Evolutionary conservation across 108 stramenopile species (phyloP), one percentile per base, ranked within the genome.

Genomic region (Mediolabrus comicus): DNA sequence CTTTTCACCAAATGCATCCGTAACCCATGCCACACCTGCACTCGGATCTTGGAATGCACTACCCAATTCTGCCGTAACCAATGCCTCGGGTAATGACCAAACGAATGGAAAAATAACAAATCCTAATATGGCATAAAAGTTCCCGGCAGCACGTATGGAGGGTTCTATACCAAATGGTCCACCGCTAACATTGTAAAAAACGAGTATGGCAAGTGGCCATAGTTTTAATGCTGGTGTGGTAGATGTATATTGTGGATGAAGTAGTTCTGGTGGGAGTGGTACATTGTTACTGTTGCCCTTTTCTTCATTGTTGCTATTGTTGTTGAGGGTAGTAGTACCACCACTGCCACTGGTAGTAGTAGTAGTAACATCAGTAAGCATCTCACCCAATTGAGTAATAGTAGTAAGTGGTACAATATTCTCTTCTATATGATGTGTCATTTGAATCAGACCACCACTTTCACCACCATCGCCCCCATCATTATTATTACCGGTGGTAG

Each of bases 141-240:
- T 86, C 0, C 97, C 97, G 9, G 83, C 96, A 1, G 95, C 84
- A 6, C 86, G 82, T 0, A 98, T 91, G 6, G 86, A 81, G 1
- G 94, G 87, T 64, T 98, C 97, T 36, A 90, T 80, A 3, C 98
- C 98, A 68, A 97, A 98, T 6, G 97, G 96, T 10, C 97, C 97
- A 5, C 97, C 80, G 33, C 29, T 31, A 0, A 77, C 75, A 46
- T 59, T 84, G 73, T 96, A 97, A 70, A 98, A 98, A 17, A 97
- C 87, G 7, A 98, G 74, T 24, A 96, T 69, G 19, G 94, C 92
- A 60, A 98, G 66, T 2, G 93, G 70, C 62, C 80, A 79, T 36
- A 78, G 30, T 11, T 80, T 71, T 53, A 80, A 54, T 1, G 75
- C 19, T 12, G 77, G 77, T 11, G 69, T 39, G 14, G 78, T 79